Evolutionary conservation across 1,139 yeast genomes (phyloP).

Genomic region (Ogataea hybrid): DNA sequence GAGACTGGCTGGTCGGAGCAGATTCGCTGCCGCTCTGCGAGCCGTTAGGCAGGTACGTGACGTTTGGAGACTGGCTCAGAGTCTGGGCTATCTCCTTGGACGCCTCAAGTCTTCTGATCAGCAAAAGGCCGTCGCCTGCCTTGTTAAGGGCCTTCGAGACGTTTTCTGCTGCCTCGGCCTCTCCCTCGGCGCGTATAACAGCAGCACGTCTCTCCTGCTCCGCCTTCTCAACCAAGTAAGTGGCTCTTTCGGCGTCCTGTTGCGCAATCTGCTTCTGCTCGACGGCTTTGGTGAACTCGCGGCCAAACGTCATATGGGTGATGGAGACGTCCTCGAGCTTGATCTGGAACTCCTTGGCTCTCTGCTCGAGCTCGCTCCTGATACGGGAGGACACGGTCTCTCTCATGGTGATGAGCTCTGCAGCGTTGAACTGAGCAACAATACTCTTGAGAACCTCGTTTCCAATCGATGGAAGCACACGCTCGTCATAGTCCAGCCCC

Average conservation of each 20-base stretch:
- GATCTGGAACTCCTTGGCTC: constrained; percentile 88
- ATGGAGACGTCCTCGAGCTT: constrained; percentile 94
- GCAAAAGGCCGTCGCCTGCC: constrained; percentile 94
- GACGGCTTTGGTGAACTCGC: constrained; percentile 96
- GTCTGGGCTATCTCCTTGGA: constrained; percentile 93
- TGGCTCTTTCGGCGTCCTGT: constrained; percentile 98
- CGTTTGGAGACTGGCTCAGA: constrained; percentile 77
- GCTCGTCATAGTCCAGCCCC: constrained; percentile 94
- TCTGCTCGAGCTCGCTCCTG: constrained; percentile 76
- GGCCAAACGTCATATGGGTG: constrained; percentile 97
- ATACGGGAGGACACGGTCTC: constrained; percentile 91
- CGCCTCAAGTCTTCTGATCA: constrained; percentile 95
- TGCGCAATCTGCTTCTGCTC: constrained; percentile 99
- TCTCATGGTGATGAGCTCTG: constrained; percentile 95
- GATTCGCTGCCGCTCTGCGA: constrained; percentile 34
- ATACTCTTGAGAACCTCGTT: constrained; percentile 93
- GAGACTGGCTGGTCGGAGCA: constrained; percentile 40
- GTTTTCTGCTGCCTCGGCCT: constrained; percentile 96
- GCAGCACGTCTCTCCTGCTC: constrained; percentile 96
- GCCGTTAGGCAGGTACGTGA: constrained; percentile 84
- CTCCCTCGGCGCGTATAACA: constrained; percentile 98
- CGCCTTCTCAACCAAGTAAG: constrained; percentile 90
- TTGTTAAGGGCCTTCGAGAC: constrained; percentile 91
- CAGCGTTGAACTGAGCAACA: constrained; percentile 98
- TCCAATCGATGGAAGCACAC: constrained; percentile 96